Evolutionary conservation across 1,284 basidiomycete species (phyloP).

Genomic region (Trichosporon coremiiforme): DNA sequence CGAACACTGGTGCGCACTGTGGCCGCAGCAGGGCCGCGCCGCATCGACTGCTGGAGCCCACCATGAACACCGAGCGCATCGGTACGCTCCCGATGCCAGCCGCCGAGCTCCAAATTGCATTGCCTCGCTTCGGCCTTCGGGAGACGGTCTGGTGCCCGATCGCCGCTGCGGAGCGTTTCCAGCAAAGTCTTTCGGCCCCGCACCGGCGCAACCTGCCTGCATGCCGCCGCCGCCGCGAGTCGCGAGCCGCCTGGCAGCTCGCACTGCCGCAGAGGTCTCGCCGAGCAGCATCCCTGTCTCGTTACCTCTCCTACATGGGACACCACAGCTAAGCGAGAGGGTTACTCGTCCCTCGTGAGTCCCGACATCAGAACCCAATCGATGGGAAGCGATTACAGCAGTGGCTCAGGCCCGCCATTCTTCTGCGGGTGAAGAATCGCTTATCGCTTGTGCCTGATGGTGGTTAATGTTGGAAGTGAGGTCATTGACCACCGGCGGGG

Average conservation of each 20-base stretch:
- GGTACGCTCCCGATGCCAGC: background rate
- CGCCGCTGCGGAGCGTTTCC: background rate
- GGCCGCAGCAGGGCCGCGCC: background rate
- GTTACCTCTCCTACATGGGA: background rate
- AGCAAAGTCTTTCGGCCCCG: background rate
- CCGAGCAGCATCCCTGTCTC: background rate
- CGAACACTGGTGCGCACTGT: background rate
- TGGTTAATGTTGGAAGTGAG: background rate
- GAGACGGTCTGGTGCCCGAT: background rate
- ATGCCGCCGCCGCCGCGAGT: background rate
- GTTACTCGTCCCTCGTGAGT: background rate
- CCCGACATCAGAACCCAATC: background rate
- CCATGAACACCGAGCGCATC: background rate
- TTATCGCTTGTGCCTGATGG: background rate
- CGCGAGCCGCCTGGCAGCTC: background rate
- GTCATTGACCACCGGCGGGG: background rate
- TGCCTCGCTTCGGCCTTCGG: constrained; percentile 6
- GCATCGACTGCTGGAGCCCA: background rate
- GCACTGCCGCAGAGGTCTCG: too few species aligned
- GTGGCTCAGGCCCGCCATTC: background rate
- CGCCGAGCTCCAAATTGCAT: background rate
- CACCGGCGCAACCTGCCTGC: background rate
- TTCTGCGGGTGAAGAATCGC: background rate
- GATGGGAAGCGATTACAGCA: background rate
- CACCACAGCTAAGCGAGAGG: too few species aligned